A percentile compares a stretch with the other conserved stretches of the same genome.
Conservation (phyloP, 1,284 basidiomycete species). For the Moesziomyces antarcticus region DNA sequence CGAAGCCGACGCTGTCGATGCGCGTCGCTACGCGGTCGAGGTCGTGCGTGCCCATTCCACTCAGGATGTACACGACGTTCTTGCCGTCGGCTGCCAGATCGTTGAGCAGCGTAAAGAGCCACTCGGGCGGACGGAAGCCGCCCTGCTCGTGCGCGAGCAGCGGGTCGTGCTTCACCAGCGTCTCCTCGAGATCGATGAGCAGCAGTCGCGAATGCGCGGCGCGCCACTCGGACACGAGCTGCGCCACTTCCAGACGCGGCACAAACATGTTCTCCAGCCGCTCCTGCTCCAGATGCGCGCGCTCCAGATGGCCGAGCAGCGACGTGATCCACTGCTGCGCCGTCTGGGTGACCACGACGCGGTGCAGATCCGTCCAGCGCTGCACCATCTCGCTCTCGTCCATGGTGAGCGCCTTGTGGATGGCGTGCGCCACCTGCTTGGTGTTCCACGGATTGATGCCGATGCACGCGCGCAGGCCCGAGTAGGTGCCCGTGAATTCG, state of each 20-base stretch:
- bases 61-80: slow-evolving; percentile 85
- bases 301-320: slow-evolving; percentile 73
- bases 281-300: slow-evolving; percentile 64
- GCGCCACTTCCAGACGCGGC: slow-evolving; percentile 64
- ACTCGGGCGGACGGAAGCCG: slow-evolving; percentile 72
- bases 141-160: slow-evolving; percentile 64
- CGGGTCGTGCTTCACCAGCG: slow-evolving; percentile 73
- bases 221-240: slow-evolving; percentile 69
- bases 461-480: slow-evolving; percentile 85
- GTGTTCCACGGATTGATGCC: slow-evolving; percentile 76
- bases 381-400: slow-evolving; percentile 76
- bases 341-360: slow-evolving; percentile 86
- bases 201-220: slow-evolving; percentile 74
- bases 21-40: slow-evolving; percentile 73
- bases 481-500: slow-evolving; percentile 86
- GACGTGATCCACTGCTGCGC: slow-evolving; percentile 84
- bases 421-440: slow-evolving; percentile 74
- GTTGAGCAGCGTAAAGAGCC: slow-evolving; percentile 74
- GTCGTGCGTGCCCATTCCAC: slow-evolving; percentile 77
- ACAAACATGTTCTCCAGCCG: slow-evolving; percentile 59
- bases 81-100: slow-evolving; percentile 75
- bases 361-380: slow-evolving; percentile 86
- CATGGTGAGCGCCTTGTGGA: slow-evolving; percentile 81
- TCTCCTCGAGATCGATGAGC: slow-evolving; percentile 82
- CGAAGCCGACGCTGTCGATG: slow-evolving; percentile 79